phyloP scores from a whole-genome alignment of 2,329 filamentous ascomycete genomes.

The Leptographium flavum region DNA sequence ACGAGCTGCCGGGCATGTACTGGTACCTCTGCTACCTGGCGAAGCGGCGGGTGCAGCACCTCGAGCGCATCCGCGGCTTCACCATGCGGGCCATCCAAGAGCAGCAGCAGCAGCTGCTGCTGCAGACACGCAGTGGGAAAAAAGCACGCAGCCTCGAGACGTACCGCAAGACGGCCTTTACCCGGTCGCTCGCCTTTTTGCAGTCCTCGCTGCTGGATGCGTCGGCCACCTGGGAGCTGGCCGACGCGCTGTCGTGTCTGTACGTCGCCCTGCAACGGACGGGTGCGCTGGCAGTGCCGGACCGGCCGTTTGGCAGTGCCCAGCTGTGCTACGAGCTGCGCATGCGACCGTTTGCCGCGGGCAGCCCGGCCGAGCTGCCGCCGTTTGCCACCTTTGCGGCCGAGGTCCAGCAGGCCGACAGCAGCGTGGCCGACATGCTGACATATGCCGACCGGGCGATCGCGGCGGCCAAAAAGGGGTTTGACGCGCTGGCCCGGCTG shows the following conservation, averaged over 20 bases:
- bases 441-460: constrained; percentile 31
- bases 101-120: constrained; percentile 10
- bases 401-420: constrained; percentile 26
- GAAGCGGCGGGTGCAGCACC: constrained; percentile 51
- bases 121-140: neutral
- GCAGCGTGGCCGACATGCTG: constrained; percentile 25
- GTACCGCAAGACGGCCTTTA: constrained; percentile 22
- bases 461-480: constrained; percentile 34
- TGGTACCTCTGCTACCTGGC: constrained; percentile 71
- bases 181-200: constrained; percentile 37
- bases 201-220: constrained; percentile 50
- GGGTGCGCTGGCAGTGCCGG: constrained; percentile 32
- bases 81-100: constrained; percentile 28
- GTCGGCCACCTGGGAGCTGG: constrained; percentile 43
- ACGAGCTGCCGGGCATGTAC: constrained; percentile 82
- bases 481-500: constrained; percentile 41
- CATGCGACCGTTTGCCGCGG: constrained; percentile 66
- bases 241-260: constrained; percentile 41
- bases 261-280: constrained; percentile 54
- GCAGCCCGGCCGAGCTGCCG: constrained; percentile 55
- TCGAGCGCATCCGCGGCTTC: constrained; percentile 60
- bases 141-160: neutral
- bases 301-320: constrained; percentile 52
- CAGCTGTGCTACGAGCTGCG: constrained; percentile 64
- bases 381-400: constrained; percentile 44